A percentile compares a stretch with the other conserved stretches of the same genome.
These are phyloP conservation scores for Clavulina sp. DNA, from an alignment of 768 basidiomycete genomes.

Conservation along the genomic window DNA sequence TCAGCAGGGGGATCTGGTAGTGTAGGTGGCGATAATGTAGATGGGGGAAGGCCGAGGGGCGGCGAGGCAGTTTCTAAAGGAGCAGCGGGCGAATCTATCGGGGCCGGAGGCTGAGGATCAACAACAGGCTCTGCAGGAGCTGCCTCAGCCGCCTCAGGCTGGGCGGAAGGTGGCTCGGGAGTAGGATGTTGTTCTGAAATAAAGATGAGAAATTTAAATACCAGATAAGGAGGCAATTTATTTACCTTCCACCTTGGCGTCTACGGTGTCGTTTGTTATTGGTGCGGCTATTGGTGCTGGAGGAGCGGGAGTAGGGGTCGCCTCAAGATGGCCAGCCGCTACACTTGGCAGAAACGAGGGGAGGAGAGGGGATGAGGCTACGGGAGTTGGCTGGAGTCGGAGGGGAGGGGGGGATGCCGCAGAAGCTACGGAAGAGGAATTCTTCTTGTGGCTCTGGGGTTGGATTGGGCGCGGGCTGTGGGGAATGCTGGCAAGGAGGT, in stretches of 20 bases:
- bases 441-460: background rate
- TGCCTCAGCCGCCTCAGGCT: background rate
- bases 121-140: background rate
- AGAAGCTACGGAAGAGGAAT: no score
- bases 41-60: background rate
- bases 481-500: no score
- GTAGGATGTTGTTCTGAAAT: no score
- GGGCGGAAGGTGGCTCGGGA: background rate
- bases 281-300: no score
- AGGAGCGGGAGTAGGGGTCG: no score
- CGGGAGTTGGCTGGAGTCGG: background rate
- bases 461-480: background rate
- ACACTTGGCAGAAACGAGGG: background rate
- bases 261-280: no score
- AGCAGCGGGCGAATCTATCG: background rate
- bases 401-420: background rate
- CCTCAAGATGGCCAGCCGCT: background rate
- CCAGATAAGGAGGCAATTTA: no score
- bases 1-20: slow-evolving; percentile 1
- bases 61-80: background rate
- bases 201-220: no score
- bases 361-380: background rate
- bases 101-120: background rate
- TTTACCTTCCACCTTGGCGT: no score
- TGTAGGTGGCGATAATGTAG: background rate